Evolutionary conservation across 768 basidiomycete genomes (phyloP).

Genomic region (Mycena albidolilacea): DNA sequence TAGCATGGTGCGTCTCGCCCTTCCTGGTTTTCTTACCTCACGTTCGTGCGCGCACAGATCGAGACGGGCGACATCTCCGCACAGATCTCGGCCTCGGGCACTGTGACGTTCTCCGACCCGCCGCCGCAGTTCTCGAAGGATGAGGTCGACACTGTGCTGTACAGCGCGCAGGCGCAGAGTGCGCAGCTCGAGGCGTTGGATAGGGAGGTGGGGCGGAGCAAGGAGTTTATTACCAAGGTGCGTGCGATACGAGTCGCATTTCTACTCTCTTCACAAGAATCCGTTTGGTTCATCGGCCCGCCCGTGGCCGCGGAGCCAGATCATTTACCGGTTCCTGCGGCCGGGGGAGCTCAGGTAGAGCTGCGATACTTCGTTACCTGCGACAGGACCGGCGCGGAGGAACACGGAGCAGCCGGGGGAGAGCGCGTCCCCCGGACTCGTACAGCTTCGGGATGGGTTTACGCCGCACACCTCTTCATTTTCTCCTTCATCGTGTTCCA

Average conservation of each 20-base stretch:
- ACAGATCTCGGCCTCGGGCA: constrained; percentile 74
- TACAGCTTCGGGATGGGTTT: too few relatives aligned
- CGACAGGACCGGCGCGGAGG: too few relatives aligned
- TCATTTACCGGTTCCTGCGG: too few relatives aligned
- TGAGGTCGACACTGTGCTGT: constrained; percentile 74
- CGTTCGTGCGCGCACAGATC: constrained; percentile 61
- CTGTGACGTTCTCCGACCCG: constrained; percentile 82
- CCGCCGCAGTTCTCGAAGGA: constrained; percentile 70
- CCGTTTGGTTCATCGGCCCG: too few relatives aligned
- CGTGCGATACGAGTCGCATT: constrained; percentile 18
- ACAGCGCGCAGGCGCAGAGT: constrained; percentile 69
- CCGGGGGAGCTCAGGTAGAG: too few relatives aligned
- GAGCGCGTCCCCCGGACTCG: too few relatives aligned
- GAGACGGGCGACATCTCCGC: constrained; percentile 80
- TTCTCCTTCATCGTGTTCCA: too few relatives aligned
- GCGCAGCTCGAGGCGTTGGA: constrained; percentile 65
- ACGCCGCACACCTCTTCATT: too few relatives aligned
- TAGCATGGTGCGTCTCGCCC: constrained; percentile 73
- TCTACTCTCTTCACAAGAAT: too few relatives aligned
- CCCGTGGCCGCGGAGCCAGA: too few relatives aligned
- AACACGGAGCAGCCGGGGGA: too few relatives aligned
- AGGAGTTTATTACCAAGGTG: constrained; percentile 83
- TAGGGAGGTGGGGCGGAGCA: constrained; percentile 71
- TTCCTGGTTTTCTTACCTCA: not conserved
- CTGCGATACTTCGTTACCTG: too few relatives aligned